Conservation (phyloP, 352 stramenopile species). For the Phytopythium oedochilum region DNA sequence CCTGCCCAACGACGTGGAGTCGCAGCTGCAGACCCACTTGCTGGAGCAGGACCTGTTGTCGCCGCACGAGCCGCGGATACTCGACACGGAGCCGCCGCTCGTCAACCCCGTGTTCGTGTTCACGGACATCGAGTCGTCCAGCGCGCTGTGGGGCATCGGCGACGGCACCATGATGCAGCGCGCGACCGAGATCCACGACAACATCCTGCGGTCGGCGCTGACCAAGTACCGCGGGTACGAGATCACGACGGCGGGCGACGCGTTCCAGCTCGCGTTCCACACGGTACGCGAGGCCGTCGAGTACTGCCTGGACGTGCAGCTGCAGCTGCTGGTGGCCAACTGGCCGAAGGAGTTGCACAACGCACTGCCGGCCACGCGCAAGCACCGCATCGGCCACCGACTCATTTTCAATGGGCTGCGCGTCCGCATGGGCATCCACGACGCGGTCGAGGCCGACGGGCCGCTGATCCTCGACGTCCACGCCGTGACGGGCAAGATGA, state of each 20-base stretch:
- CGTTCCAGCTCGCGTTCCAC: slow-evolving; percentile 65
- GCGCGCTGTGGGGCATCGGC: slow-evolving; percentile 40
- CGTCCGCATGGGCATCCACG: slow-evolving; percentile 62
- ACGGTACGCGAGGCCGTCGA: slow-evolving; percentile 51
- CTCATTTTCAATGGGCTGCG: slow-evolving; percentile 46
- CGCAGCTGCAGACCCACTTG: slow-evolving; percentile 30
- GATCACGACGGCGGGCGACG: slow-evolving; percentile 52
- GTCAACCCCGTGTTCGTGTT: slow-evolving; percentile 64
- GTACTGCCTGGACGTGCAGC: slow-evolving; percentile 57
- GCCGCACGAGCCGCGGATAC: slow-evolving; percentile 28
- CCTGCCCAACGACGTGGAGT: slow-evolving; percentile 35
- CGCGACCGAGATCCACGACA: slow-evolving; percentile 51
- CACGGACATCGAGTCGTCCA: slow-evolving; percentile 66
- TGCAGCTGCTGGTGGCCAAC: slow-evolving; percentile 40
- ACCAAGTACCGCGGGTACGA: slow-evolving; percentile 59
- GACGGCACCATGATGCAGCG: slow-evolving; percentile 39
- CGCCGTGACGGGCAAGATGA: slow-evolving; percentile 53
- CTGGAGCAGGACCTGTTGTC: slow-evolving; percentile 28
- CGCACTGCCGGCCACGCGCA: slow-evolving; percentile 35
- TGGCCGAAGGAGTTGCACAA: slow-evolving; percentile 52
- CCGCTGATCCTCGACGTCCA: slow-evolving; percentile 40
- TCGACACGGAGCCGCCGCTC: slow-evolving; percentile 33
- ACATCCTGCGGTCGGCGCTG: slow-evolving; percentile 42
- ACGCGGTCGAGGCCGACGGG: slow-evolving; percentile 34
- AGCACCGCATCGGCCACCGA: slow-evolving; percentile 27